Conservation (phyloP, 2,329 filamentous ascomycete genomes). For the Graphiopsis chlorocephala region DNA sequence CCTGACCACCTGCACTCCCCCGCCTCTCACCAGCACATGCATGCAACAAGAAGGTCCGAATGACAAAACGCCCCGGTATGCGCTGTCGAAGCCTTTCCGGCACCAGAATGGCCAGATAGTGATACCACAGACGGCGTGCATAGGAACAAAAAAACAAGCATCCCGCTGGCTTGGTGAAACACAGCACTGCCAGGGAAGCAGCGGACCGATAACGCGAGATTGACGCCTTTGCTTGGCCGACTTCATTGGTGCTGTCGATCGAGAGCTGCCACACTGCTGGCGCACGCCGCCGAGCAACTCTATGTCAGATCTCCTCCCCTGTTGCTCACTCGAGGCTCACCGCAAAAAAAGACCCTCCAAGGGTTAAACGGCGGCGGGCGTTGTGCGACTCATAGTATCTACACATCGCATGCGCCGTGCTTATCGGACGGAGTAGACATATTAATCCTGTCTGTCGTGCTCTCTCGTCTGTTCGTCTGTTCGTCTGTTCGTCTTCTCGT, state of each 20-base stretch:
- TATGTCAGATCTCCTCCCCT: slow-evolving; percentile 10
- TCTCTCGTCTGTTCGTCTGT: background rate
- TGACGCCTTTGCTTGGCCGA: background rate
- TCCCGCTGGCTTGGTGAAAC: slow-evolving; percentile 3
- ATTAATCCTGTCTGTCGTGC: background rate
- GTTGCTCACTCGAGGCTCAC: slow-evolving; percentile 12
- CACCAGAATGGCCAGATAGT: background rate
- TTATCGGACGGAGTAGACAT: background rate
- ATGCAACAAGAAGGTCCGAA: background rate
- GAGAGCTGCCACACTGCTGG: background rate
- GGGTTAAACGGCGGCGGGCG: background rate
- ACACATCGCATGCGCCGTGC: slow-evolving; percentile 1
- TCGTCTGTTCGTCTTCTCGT: background rate
- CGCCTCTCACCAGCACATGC: background rate
- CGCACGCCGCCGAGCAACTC: slow-evolving; percentile 2
- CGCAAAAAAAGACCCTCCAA: background rate
- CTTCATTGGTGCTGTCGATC: background rate
- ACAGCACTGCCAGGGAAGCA: background rate
- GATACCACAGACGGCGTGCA: background rate
- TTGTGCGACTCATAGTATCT: slow-evolving; percentile 8
- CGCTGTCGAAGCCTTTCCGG: slow-evolving; percentile 1
- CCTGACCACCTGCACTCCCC: slow-evolving; percentile 1
- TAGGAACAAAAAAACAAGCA: slow-evolving; percentile 2
- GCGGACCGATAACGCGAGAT: slow-evolving; percentile 4
- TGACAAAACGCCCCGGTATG: background rate